These are phyloP conservation scores for Chrysosporium queenslandicum DNA, from an alignment of 2,329 filamentous ascomycete genomes.

Conservation along the genomic window DNA sequence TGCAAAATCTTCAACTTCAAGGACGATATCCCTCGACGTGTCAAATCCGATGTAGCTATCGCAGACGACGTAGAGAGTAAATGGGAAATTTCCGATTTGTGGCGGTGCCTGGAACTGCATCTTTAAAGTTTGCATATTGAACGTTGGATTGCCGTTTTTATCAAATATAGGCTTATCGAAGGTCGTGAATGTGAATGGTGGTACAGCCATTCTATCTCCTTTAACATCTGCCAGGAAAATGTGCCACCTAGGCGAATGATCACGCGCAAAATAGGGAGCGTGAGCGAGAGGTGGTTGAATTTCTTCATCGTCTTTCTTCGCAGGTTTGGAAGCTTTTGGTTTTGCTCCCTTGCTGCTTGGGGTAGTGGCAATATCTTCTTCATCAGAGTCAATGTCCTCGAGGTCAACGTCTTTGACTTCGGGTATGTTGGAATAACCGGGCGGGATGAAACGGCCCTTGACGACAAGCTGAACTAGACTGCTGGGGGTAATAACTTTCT, in stretches of 20 bases:
- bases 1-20: constrained; percentile 78
- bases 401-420: constrained; percentile 67
- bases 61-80: constrained; percentile 85
- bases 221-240: constrained; percentile 91
- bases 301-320: constrained; percentile 41
- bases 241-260: constrained; percentile 85
- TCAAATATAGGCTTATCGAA: constrained; percentile 86
- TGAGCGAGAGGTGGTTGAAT: constrained; percentile 76
- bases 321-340: constrained; percentile 49
- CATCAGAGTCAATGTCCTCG: constrained; percentile 82
- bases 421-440: constrained; percentile 66
- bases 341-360: constrained; percentile 63
- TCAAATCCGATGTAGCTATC: constrained; percentile 95
- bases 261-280: constrained; percentile 80
- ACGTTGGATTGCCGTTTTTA: constrained; percentile 73
- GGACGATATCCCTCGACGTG: constrained; percentile 77
- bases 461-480: constrained; percentile 90
- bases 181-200: constrained; percentile 85
- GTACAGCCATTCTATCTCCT: constrained; percentile 90
- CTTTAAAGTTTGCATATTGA: constrained; percentile 90
- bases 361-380: constrained; percentile 80
- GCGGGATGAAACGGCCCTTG: constrained; percentile 87
- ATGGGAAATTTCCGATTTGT: constrained; percentile 84
- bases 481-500: constrained; percentile 82
- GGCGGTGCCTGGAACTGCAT: constrained; percentile 94